Evolutionary conservation across 805 yeast genomes (phyloP), one percentile per base, ranked within the genome.

Genomic region (Blastobotrys chiropterorum): DNA sequence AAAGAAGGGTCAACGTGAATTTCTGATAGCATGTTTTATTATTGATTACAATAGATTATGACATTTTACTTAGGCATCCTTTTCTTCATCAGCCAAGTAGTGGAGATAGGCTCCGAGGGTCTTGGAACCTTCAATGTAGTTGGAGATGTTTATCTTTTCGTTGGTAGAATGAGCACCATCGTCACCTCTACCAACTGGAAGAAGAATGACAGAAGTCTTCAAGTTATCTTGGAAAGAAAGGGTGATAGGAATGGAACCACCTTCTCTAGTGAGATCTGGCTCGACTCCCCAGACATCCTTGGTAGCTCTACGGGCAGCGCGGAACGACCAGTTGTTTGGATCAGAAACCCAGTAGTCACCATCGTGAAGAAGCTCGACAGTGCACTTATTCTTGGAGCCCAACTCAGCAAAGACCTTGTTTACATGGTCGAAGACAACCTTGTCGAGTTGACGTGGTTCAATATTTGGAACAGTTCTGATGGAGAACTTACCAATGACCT

Each of bases 141-240:
- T 94, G 58, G 85, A 73, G 49, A 90, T 75, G 67, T 95, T 86
- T 62, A 94, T 73, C 75, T 94, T 94, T 74, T 94, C 99, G 67
- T 94, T 94, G 64, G 94, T 90, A 19, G 97, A 89, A 70, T 94
- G 99, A 46, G 99, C 99, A 62, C 99, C 99, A 66, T 94, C 99
- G 68, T 94, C 97, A 60, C 99, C 99, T 73, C 95, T 85, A 59
- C 99, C 99, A 86, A 94, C 86, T 57, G 99, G 99, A 62, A 94
- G 80, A 64, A 94, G 76, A 57, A 94, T 76, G 34, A 90, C 98
- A 57, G 83, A 83, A 20, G 95, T 86, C 62, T 86, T 83, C 64
- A 94, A 78, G 67, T 82, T 83, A 63, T 90, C 78, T 75, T 94
- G 97, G 72, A 94, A 94, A 38, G 96, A 85, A 60, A 94, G 72